These are phyloP conservation scores for Schizochytrium sp. DNA, from an alignment of 108 stramenopile species.

Conservation along the genomic window DNA sequence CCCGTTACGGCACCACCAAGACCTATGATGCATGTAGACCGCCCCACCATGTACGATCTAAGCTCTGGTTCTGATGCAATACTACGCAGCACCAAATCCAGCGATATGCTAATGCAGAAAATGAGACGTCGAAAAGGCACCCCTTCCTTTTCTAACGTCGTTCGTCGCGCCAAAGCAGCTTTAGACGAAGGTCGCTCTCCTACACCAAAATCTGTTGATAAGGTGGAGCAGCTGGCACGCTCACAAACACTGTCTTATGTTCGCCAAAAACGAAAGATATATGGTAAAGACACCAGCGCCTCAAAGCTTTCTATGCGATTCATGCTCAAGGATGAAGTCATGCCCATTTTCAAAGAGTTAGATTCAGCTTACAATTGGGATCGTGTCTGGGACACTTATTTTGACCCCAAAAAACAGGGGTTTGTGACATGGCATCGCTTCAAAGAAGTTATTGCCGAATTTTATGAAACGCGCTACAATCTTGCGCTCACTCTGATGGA, in stretches of 20 bases:
- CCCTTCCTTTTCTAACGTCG: background rate
- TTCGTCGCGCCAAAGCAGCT: constrained; percentile 3
- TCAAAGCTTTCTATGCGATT: background rate
- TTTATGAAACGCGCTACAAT: constrained; percentile 17
- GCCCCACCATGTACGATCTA: background rate
- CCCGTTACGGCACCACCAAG: too few relatives aligned
- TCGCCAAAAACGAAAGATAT: background rate
- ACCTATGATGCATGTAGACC: background rate
- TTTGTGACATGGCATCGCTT: background rate
- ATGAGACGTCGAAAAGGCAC: background rate
- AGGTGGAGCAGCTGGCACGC: background rate
- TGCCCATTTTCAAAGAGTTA: background rate
- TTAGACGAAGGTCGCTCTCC: background rate
- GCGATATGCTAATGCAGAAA: background rate
- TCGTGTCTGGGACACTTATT: background rate
- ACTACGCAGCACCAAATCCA: too few relatives aligned
- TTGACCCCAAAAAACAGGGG: background rate
- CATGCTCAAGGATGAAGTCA: constrained; percentile 35
- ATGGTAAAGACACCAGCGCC: background rate
- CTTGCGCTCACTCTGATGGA: constrained; percentile 19
- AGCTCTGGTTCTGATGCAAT: too few relatives aligned
- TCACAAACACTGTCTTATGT: background rate
- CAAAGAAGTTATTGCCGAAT: background rate
- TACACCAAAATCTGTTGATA: background rate
- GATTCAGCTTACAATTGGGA: constrained; percentile 31